These are phyloP conservation scores for Annulohypoxylon nitens DNA, from an alignment of 495 filamentous ascomycete genomes.

Conservation along the genomic window DNA sequence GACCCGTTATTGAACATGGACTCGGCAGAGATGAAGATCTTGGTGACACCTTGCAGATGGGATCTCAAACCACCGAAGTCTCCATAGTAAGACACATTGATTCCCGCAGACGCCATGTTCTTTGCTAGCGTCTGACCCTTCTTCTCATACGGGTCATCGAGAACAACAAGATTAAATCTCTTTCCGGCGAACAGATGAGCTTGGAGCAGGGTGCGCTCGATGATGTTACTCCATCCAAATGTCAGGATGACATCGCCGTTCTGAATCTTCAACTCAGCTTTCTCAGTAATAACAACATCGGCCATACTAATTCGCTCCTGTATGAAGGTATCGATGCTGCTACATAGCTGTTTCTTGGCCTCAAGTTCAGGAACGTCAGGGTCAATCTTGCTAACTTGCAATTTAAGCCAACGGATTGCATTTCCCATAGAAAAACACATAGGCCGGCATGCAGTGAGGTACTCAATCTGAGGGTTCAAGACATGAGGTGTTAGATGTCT, in stretches of 20 bases:
- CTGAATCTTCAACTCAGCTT: constrained; percentile 75
- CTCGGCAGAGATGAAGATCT: constrained; percentile 89
- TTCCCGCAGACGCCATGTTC: constrained; percentile 72
- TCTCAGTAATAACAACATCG: constrained; percentile 83
- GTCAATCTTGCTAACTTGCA: constrained; percentile 86
- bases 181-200: constrained; percentile 72
- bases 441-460: constrained; percentile 89
- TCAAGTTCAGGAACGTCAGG: constrained; percentile 80
- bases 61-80: constrained; percentile 77
- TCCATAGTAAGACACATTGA: constrained; percentile 84
- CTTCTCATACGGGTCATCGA: constrained; percentile 85
- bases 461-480: constrained; percentile 93
- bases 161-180: constrained; percentile 83
- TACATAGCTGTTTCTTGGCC: constrained; percentile 80
- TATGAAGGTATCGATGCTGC: constrained; percentile 90
- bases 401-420: constrained; percentile 92
- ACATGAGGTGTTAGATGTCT: constrained; percentile 93
- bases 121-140: constrained; percentile 78
- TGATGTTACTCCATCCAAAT: constrained; percentile 88
- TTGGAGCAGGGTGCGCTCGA: constrained; percentile 79
- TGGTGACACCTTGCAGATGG: constrained; percentile 78
- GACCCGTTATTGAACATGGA: constrained; percentile 91
- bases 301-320: constrained; percentile 89
- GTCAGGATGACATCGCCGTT: constrained; percentile 87
- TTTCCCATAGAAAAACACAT: constrained; percentile 96